Conservation (phyloP, 768 basidiomycete species). For the Symmetrospora coprosmae region DNA sequence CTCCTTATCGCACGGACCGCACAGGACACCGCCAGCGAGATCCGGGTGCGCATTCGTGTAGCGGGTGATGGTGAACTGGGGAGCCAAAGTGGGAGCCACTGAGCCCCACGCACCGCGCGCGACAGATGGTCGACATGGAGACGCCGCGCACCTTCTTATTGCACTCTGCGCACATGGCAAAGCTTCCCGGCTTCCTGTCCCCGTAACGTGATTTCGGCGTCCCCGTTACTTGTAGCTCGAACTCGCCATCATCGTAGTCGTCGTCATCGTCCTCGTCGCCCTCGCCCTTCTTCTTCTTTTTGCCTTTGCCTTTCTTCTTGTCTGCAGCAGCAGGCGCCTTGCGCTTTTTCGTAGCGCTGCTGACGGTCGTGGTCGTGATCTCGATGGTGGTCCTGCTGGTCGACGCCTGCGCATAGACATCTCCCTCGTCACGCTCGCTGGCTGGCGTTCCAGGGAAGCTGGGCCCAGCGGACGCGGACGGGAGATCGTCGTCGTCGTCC, state of each 20-base stretch:
- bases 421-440: no score
- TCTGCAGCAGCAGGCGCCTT: slow-evolving; percentile 48
- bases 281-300: slow-evolving; percentile 36
- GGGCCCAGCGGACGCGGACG: slow-evolving; percentile 45
- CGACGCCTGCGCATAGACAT: no score
- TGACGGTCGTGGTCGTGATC: slow-evolving; percentile 70
- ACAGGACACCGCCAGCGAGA: slow-evolving; percentile 88
- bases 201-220: slow-evolving; percentile 39
- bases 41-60: neutral
- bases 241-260: slow-evolving; percentile 40
- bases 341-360: slow-evolving; percentile 44
- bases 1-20: slow-evolving; percentile 65
- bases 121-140: neutral
- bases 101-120: neutral
- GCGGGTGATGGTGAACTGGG: slow-evolving; percentile 13
- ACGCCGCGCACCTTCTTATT: slow-evolving; percentile 56
- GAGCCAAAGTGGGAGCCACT: no score
- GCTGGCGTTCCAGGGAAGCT: no score
- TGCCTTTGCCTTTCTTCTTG: slow-evolving; percentile 43
- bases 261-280: slow-evolving; percentile 42
- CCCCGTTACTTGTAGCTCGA: slow-evolving; percentile 51
- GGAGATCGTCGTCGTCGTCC: neutral
- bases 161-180: slow-evolving; percentile 68
- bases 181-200: slow-evolving; percentile 45
- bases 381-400: no score